Evolutionary conservation across 2,329 filamentous ascomycete genomes (phyloP), one percentile per base, ranked within the genome.

Genomic region (Cladosporium phlei): DNA sequence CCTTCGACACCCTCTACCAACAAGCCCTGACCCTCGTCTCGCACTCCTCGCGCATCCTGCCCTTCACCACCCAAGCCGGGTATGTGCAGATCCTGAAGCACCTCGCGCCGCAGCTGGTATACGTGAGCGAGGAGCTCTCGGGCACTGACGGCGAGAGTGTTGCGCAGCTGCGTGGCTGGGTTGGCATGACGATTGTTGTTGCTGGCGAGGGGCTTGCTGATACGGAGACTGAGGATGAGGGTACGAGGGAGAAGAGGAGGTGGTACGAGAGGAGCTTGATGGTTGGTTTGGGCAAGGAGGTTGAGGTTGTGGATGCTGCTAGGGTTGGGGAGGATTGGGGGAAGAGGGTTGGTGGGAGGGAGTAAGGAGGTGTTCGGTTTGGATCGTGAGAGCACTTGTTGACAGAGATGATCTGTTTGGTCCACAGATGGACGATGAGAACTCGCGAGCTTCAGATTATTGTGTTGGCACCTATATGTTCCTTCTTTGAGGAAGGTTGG

Each of bases 51-150:
- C 89, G 89, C 78, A 85, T 96, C 48, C 77, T 97, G 61, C 89
- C 89, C 0, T 97, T 95, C 62, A 93, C 84, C 9, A 87, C 88
- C 0, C 71, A 78, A n/a, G 83, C 80, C 21, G 90, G 90, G 35
- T 87, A 93, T 62, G 78, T 88, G 3, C 86, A 95, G 62, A 88
- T 96, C 56, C 77, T 96, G 21, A 85, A 88, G 42, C 88, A 95
- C 63, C 74, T 97, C 5, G 80, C 83, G 28, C 91, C 91, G 0
- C 86, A 95, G 49, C 74, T 91, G 20, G 80, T 96, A 25, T 97
- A 97, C 62, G 76, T 96, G 9, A 88, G 86, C 2, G 77, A 96
- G 20, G 79, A 85, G 34, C 55, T 66, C n/a, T 57, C 57, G 9
- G 91, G 91, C 5, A 71, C 79, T 2, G 78, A 85, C 29, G 91